Base-by-base conservation (phyloP, 2,329 filamentous ascomycete species). In the Microdochium paspali region DNA sequence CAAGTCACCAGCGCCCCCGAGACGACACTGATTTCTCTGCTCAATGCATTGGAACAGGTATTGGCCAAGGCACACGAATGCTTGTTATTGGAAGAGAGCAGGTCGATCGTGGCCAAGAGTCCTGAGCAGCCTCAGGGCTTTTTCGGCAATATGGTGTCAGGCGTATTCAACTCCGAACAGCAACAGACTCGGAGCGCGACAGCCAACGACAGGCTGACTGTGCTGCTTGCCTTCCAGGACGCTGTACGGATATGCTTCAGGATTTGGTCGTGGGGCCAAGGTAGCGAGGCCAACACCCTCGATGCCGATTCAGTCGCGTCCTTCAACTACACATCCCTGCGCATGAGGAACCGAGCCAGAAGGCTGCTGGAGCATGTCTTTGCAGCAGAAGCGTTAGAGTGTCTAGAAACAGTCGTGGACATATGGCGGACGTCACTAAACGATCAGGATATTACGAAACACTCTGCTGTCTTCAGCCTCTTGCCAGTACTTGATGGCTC, bases 171-270 rank as follows among this genome's bases (percentile, higher is more conserved):
- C 31, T 80, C 85, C 1, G 90, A 96, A 50, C 73, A 79, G 1
- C 82, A 78, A 2, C 86, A 90, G 51, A 77, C 81, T n/a, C 82
- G 90, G 44, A 89, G 84, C 50, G 81, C 84, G 7, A 90, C 87
- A n/a, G 90, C 90, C 9, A 98, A 97, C 59, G 91, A 93, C 57
- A 81, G 91, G 43, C 74, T 98, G 21, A 97, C 93, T 0, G 91
- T 98, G 20, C 75, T 96, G 40, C 74, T 98, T n/a, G 94, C 90
- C 10, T 95, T 98, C 61, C 91, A 97, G 64, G 94, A 98, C 62
- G 89, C 90, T 1, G 88, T 97, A 49, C 82, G 89, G 23, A 87
- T 95, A 45, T 95, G 90, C 64, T 94, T 95, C 61, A 81, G 76
- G 12, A 95, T 98, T 46, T 98, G 94, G 93, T 87, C 87, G 1